Evolutionary conservation across 164 flowering plant species (phyloP).

Genomic region (Tetracentron sinense): DNA sequence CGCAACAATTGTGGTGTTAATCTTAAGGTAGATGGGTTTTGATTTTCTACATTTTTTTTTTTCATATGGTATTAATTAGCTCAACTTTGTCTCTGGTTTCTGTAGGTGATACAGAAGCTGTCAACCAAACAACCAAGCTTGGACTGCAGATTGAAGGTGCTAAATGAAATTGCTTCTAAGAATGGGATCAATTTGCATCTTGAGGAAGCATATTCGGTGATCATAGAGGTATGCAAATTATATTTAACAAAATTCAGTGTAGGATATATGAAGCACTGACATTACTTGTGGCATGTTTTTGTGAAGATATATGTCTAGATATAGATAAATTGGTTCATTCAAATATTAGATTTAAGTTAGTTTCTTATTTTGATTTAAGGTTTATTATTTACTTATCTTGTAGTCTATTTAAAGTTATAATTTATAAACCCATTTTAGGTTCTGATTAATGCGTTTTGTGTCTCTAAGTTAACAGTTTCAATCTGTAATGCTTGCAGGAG

Average conservation of each 20-base stretch:
- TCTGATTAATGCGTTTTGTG: no score
- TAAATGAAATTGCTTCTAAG: no score
- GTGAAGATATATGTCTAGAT: neutral
- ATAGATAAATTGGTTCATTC: no score
- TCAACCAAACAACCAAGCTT: constrained; percentile 61
- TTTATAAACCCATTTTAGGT: no score
- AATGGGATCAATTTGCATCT: constrained; percentile 43
- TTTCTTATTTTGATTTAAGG: no score
- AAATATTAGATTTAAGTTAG: no score
- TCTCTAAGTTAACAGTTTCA: no score
- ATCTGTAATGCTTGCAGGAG: constrained; percentile 23
- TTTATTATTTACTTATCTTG: no score
- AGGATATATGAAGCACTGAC: neutral
- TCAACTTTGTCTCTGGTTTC: neutral
- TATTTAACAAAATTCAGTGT: neutral
- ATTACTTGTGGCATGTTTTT: neutral
- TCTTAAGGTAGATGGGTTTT: constrained; percentile 35
- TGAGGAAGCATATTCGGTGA: constrained; percentile 33
- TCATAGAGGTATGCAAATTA: constrained; percentile 31
- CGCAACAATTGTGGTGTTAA: constrained; percentile 71
- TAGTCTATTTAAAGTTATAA: no score
- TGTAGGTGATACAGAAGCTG: constrained; percentile 73
- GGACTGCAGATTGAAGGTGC: constrained; percentile 57
- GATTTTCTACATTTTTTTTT: neutral
- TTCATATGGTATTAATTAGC: neutral